Evolutionary conservation across 768 basidiomycete genomes (phyloP).

Genomic region (Tricholomella constricta): DNA sequence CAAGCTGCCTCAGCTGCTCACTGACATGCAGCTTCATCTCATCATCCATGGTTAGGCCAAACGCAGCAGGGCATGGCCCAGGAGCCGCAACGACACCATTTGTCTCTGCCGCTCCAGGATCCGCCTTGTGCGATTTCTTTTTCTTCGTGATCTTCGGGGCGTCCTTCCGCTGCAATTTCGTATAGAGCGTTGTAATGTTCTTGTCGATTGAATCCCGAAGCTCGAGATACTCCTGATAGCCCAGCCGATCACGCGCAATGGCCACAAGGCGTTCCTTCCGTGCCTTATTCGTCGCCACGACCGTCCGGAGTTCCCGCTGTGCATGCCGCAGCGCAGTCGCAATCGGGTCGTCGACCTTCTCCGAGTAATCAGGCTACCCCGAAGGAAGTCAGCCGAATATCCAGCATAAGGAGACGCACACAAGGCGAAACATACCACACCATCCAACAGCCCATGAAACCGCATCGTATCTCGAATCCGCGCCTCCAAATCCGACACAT

Average conservation of each 20-base stretch:
- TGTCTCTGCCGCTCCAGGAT: constrained; percentile 24
- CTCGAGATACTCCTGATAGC: constrained; percentile 89
- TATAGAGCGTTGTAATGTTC: constrained; percentile 72
- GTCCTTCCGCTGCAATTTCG: constrained; percentile 83
- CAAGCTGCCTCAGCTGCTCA: constrained; percentile 68
- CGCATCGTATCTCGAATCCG: constrained; percentile 76
- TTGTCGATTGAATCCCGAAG: constrained; percentile 85
- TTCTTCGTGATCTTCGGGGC: constrained; percentile 76
- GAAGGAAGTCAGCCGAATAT: not conserved
- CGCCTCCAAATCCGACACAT: constrained; percentile 77
- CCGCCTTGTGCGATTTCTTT: constrained; percentile 53
- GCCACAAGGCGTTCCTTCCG: constrained; percentile 72
- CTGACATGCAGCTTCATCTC: constrained; percentile 62
- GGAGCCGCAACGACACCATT: constrained; percentile 39
- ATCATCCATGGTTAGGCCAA: constrained; percentile 70
- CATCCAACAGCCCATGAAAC: constrained; percentile 69
- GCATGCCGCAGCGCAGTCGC: constrained; percentile 87
- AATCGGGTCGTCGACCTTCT: constrained; percentile 92
- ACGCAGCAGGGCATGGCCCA: constrained; percentile 69
- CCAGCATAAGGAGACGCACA: not conserved
- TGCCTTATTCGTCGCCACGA: constrained; percentile 81
- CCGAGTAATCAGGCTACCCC: constrained; percentile 69
- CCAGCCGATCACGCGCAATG: constrained; percentile 85
- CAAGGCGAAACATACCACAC: constrained; percentile 69
- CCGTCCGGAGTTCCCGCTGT: constrained; percentile 76